phyloP scores from a whole-genome alignment of 2,329 filamentous ascomycete species.

The Chaetomium globosum region DNA sequence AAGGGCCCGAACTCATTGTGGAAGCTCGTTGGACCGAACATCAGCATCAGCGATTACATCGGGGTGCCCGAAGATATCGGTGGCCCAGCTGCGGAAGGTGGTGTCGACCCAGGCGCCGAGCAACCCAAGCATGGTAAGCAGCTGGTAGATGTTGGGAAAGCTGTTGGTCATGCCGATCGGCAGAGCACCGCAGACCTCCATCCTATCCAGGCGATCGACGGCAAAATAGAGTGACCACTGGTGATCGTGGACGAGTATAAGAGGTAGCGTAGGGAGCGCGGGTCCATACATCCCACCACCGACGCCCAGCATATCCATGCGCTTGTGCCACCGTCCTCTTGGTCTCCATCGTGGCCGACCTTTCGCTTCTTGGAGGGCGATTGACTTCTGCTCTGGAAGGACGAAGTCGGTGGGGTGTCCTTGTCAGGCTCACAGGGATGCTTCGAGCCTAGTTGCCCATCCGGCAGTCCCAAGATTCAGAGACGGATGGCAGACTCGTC shows the following conservation, averaged over 20 bases:
- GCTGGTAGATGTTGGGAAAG: slow-evolving; percentile 25
- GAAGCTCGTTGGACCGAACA: no score
- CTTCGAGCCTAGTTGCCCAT: slow-evolving; percentile 1
- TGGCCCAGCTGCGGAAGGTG: slow-evolving; percentile 23
- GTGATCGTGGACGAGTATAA: slow-evolving; percentile 27
- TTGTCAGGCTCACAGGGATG: slow-evolving; percentile 6
- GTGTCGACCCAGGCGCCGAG: slow-evolving; percentile 25
- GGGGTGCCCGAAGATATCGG: slow-evolving; percentile 35
- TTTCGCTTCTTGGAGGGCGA: slow-evolving; percentile 20
- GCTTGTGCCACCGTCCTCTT: slow-evolving; percentile 11
- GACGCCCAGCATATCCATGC: slow-evolving; percentile 25
- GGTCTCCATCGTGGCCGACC: slow-evolving; percentile 9
- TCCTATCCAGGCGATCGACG: slow-evolving; percentile 25
- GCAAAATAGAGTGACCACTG: slow-evolving; percentile 28
- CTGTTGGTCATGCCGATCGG: slow-evolving; percentile 27
- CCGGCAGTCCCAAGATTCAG: background rate
- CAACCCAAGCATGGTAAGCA: slow-evolving; percentile 22
- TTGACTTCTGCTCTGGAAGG: background rate
- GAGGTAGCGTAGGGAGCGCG: slow-evolving; percentile 23
- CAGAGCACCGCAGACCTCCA: slow-evolving; percentile 24
- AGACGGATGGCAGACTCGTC: slow-evolving; percentile 6
- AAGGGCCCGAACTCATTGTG: no score
- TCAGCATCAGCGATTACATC: no score
- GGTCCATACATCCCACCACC: slow-evolving; percentile 19
- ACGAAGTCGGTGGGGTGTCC: background rate